Evolutionary conservation across 2,329 filamentous ascomycete genomes (phyloP).

Genomic region (Phialocephala subalpina): DNA sequence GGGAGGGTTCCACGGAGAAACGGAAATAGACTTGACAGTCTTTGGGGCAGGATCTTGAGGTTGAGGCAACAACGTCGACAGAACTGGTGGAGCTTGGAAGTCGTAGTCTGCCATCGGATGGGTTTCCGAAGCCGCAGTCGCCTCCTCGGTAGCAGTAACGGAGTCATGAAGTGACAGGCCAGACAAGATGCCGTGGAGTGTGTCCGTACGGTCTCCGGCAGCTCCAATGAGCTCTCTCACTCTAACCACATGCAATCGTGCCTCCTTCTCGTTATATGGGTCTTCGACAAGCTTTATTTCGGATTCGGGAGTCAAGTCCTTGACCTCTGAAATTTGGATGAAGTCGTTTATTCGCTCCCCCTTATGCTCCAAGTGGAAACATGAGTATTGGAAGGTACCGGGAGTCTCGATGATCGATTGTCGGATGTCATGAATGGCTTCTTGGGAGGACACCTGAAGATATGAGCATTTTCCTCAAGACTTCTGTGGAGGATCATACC

Average conservation of each 20-base stretch:
- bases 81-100: constrained; percentile 72
- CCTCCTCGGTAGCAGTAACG: constrained; percentile 54
- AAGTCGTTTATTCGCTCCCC: constrained; percentile 95
- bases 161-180: constrained; percentile 89
- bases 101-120: constrained; percentile 77
- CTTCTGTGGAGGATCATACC: constrained; percentile 60
- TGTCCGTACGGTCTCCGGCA: constrained; percentile 86
- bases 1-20: constrained; percentile 96
- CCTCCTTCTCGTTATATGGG: constrained; percentile 98
- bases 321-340: constrained; percentile 87
- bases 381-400: constrained; percentile 94
- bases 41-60: constrained; percentile 76
- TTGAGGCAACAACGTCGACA: constrained; percentile 76
- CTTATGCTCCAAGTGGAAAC: constrained; percentile 95
- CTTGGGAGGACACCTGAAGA: constrained; percentile 82
- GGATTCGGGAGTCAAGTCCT: constrained; percentile 78
- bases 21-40: constrained; percentile 86
- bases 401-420: constrained; percentile 96
- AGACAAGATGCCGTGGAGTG: constrained; percentile 83
- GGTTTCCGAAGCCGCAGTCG: constrained; percentile 48
- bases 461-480: constrained; percentile 38
- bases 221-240: constrained; percentile 94
- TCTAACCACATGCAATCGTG: constrained; percentile 90
- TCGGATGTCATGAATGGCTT: constrained; percentile 96
- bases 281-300: constrained; percentile 88